phyloP scores from a whole-genome alignment of 1,139 yeast genomes.

The Yamadazyma mexicana region DNA sequence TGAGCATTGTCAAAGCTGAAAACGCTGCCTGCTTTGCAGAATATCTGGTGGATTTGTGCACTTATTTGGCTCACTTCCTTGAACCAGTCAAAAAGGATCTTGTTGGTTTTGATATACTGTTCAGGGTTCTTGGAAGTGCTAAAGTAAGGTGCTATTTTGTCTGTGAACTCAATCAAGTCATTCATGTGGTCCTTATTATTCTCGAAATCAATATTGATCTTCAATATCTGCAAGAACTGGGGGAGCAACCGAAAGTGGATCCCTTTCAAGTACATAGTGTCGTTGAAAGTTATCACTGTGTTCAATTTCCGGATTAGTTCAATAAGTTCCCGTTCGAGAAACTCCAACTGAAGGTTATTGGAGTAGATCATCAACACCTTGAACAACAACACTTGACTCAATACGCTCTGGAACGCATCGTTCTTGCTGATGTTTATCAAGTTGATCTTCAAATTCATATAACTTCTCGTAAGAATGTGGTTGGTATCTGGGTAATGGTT shows the following conservation, averaged over 20 bases:
- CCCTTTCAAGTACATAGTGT: slow-evolving; percentile 28
- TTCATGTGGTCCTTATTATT: slow-evolving; percentile 14
- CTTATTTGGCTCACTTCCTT: slow-evolving; percentile 14
- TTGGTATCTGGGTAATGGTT: slow-evolving; percentile 21
- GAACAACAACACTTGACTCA: slow-evolving; percentile 29
- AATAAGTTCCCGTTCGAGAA: slow-evolving; percentile 24
- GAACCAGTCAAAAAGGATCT: slow-evolving; percentile 17
- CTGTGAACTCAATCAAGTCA: slow-evolving; percentile 15
- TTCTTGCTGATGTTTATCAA: slow-evolving; percentile 18
- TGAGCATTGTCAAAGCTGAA: slow-evolving; percentile 1
- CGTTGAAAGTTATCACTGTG: slow-evolving; percentile 23
- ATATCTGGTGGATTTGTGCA: slow-evolving; percentile 3
- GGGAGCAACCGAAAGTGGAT: slow-evolving; percentile 37
- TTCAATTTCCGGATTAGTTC: slow-evolving; percentile 24
- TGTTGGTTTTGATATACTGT: slow-evolving; percentile 12
- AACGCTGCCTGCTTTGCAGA: slow-evolving; percentile 1
- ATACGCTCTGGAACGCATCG: slow-evolving; percentile 15
- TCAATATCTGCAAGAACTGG: slow-evolving; percentile 35
- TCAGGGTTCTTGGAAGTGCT: slow-evolving; percentile 11
- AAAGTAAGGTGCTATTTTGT: slow-evolving; percentile 8
- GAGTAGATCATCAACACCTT: slow-evolving; percentile 32
- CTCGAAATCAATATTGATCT: slow-evolving; percentile 28
- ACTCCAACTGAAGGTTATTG: slow-evolving; percentile 19
- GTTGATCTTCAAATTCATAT: slow-evolving; percentile 16
- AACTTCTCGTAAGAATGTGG: slow-evolving; percentile 14